Base-by-base conservation (phyloP, 2,329 filamentous ascomycete species). In the Hymenoscyphus linearis region DNA sequence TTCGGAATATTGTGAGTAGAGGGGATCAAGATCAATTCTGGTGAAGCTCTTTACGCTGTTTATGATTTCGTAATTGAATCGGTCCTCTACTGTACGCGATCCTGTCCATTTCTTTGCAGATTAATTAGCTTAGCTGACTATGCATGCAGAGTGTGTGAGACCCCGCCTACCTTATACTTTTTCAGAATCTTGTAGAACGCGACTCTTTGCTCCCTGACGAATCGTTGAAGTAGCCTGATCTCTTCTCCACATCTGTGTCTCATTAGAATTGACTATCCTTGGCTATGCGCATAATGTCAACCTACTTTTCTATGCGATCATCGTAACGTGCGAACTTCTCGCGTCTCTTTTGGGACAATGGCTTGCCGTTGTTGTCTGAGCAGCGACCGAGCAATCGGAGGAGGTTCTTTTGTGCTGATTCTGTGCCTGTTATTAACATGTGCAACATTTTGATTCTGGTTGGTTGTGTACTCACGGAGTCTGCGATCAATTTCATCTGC, bases 111-210 rank as follows among this genome's bases (percentile, higher is more conserved):
- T 93, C 81, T 88, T 22, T 27, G 37, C 54, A 57, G 26, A 36
- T 16, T 18, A 10, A 59, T 63, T 56, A 66, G 62, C 50, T 54
- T 55, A 27, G 34, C 22, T 40, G 31, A 40, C 22, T 31, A 37
- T 47, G 27, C 14, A 50, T 34, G n/a, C 16, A 58, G 27, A 57
- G 2, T 31, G 34, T 14, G 47, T 55, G 52, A 31, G 16, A 26
- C 34, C 13, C n/a, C 27, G 57, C 60, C n/a, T 75, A 84, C 83
- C 78, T 80, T 83, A 76, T 95, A 93, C 72, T 96, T 96, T 73
- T 93, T 95, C 36, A 93, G 77, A 40, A 96, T 87, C 76, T 96
- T 96, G 60, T 85, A 83, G 69, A 96, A 93, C 3, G 88, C 91
- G 4, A 87, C 83, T 10, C 86, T 80, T 71, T 96, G 91, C 2